phyloP scores from a whole-genome alignment of 371 early-diverging fungal genomes.

The Coemansia sp. region DNA sequence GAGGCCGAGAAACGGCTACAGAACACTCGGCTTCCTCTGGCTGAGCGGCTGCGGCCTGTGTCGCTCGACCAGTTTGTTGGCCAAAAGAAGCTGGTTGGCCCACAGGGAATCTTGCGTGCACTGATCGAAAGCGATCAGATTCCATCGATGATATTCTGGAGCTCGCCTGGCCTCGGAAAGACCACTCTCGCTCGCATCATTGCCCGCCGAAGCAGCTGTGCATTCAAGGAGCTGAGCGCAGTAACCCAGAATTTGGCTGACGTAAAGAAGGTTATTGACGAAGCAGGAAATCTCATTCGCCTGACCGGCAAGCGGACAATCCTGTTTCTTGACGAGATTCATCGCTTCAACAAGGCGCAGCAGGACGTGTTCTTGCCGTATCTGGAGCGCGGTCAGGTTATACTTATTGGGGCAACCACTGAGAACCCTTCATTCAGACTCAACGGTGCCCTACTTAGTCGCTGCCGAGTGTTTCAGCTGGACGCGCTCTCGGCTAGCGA shows the following conservation, averaged over 20 bases:
- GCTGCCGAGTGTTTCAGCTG: conserved; percentile 77
- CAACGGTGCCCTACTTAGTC: conserved; percentile 75
- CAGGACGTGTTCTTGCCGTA: conserved; percentile 82
- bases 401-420: conserved; percentile 82
- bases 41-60: conserved; percentile 66
- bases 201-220: conserved; percentile 61
- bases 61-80: conserved; percentile 69
- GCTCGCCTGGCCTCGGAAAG: conserved; percentile 86
- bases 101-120: conserved; percentile 59
- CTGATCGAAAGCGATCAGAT: conserved; percentile 66
- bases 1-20: conserved; percentile 19
- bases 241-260: conserved; percentile 69
- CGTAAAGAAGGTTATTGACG: conserved; percentile 71
- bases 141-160: conserved; percentile 71
- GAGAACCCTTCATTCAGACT: conserved; percentile 90
- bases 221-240: conserved; percentile 72
- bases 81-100: conserved; percentile 68
- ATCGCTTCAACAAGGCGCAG: conserved; percentile 84
- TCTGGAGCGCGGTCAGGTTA: conserved; percentile 77
- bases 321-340: conserved; percentile 85
- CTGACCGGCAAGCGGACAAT: conserved; percentile 68
- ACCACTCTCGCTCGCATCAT: conserved; percentile 76
- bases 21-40: conserved; percentile 48
- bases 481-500: conserved; percentile 61
- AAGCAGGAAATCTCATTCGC: conserved; percentile 59